Evolutionary conservation across 2,329 filamentous ascomycete species (phyloP).

Genomic region (Rutstroemia sydowiana): DNA sequence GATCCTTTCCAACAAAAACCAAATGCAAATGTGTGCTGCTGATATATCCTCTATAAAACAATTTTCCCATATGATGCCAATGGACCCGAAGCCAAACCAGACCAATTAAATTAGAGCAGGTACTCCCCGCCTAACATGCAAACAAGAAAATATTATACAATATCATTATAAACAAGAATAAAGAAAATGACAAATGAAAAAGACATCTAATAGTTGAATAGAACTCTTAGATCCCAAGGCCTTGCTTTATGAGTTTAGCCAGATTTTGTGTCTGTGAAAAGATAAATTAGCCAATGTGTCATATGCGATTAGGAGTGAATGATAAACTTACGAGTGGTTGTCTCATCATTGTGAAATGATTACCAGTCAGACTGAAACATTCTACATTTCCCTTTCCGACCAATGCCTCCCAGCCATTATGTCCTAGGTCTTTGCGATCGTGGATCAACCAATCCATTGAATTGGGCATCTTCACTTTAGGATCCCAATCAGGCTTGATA

Average conservation of each 20-base stretch:
- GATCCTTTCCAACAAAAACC: too few relatives aligned
- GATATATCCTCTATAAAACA: too few relatives aligned
- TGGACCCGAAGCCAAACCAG: too few relatives aligned
- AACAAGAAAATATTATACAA: too few relatives aligned
- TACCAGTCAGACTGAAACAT: conserved; percentile 13
- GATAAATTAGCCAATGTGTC: conserved; percentile 4
- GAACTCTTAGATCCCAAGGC: conserved; percentile 3
- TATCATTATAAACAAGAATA: not conserved
- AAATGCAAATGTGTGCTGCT: too few relatives aligned
- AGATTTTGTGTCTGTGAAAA: not conserved
- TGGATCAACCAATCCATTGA: conserved; percentile 60
- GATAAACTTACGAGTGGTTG: conserved; percentile 16
- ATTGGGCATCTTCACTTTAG: conserved; percentile 38
- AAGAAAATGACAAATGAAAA: not conserved
- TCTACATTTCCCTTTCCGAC: conserved; percentile 15
- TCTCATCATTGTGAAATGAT: conserved; percentile 23
- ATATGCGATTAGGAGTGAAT: not conserved
- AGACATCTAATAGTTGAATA: not conserved
- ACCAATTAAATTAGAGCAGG: too few relatives aligned
- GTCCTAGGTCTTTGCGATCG: conserved; percentile 61
- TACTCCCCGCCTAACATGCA: too few relatives aligned
- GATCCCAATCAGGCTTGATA: conserved; percentile 53
- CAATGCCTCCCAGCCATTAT: conserved; percentile 52
- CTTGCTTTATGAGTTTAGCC: conserved; percentile 7
- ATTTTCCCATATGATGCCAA: too few relatives aligned